Evolutionary conservation across 352 stramenopile genomes (phyloP).

Genomic region (Halophytophthora batemanensis): DNA sequence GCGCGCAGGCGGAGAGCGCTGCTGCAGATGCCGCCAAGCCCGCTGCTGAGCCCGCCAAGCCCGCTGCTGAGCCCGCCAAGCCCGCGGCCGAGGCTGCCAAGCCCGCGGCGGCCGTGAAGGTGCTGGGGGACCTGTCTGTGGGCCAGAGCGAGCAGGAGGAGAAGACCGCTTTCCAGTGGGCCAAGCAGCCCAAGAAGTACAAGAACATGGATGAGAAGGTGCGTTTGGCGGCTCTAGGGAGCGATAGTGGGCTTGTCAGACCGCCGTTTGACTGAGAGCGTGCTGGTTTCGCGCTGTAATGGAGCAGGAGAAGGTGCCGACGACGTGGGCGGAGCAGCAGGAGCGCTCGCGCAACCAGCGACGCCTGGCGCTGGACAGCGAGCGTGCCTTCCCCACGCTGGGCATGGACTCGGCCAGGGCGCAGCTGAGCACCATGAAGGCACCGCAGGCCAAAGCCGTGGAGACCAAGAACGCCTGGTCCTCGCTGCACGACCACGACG

Average conservation of each 20-base stretch:
- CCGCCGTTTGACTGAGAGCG: neutral
- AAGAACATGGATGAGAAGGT: slow-evolving; percentile 55
- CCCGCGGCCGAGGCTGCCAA: slow-evolving; percentile 2
- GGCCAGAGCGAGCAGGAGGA: slow-evolving; percentile 49
- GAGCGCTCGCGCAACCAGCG: slow-evolving; percentile 56
- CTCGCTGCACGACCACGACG: slow-evolving; percentile 60
- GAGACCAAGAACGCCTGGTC: slow-evolving; percentile 75
- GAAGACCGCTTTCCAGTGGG: slow-evolving; percentile 65
- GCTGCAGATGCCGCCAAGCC: slow-evolving; percentile 20
- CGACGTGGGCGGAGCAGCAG: slow-evolving; percentile 73
- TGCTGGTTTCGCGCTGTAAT: slow-evolving; percentile 1
- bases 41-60: slow-evolving; percentile 15
- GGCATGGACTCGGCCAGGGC: slow-evolving; percentile 45
- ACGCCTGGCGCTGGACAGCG: slow-evolving; percentile 67
- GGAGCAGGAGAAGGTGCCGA: slow-evolving; percentile 49
- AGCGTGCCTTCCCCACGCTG: slow-evolving; percentile 76
- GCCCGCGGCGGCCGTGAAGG: slow-evolving; percentile 36
- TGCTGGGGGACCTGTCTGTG: slow-evolving; percentile 61
- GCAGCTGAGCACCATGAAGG: slow-evolving; percentile 68
- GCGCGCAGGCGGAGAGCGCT: slow-evolving; percentile 28
- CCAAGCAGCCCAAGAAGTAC: slow-evolving; percentile 86
- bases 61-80: slow-evolving; percentile 6
- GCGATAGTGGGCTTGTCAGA: too few relatives aligned
- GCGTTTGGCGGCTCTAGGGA: neutral
- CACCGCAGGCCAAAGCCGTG: slow-evolving; percentile 50